Evolutionary conservation across 2,329 filamentous ascomycete species (phyloP).

Genomic region (Apiospora sp.): DNA sequence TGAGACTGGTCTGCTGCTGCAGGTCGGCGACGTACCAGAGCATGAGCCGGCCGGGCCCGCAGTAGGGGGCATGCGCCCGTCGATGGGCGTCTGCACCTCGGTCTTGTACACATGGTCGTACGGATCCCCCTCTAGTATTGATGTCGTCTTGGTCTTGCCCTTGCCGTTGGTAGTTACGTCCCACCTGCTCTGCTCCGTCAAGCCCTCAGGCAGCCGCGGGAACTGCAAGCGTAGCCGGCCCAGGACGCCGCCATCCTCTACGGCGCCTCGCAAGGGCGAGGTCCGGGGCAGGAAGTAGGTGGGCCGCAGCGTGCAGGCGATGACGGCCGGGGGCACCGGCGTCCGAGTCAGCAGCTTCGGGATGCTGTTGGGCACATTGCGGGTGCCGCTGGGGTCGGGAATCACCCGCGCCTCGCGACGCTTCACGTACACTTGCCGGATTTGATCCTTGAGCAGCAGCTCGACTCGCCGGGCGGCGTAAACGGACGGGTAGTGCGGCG

Average conservation of each 20-base stretch:
- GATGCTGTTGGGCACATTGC: not conserved
- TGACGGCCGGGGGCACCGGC: not conserved
- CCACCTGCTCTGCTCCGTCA: not conserved
- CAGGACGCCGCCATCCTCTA: not conserved
- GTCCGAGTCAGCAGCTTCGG: not conserved
- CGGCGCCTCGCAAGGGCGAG: not conserved
- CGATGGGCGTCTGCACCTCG: not conserved
- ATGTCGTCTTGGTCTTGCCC: not conserved
- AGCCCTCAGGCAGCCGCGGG: not conserved
- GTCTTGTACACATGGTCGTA: constrained; percentile 9
- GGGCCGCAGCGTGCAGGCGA: constrained; percentile 17
- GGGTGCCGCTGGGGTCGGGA: not conserved
- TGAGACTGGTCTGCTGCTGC: too few species aligned
- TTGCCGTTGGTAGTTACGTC: not conserved
- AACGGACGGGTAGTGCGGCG: constrained; percentile 9
- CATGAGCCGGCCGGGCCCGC: constrained; percentile 19
- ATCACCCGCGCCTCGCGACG: not conserved
- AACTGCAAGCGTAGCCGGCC: not conserved
- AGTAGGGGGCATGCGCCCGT: constrained; percentile 6
- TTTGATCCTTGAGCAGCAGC: constrained; percentile 6
- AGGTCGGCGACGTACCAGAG: constrained; percentile 19
- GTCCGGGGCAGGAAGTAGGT: constrained; percentile 12
- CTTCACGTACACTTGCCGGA: not conserved
- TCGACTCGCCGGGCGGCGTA: not conserved
- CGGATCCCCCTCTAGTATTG: not conserved